Base-by-base conservation (phyloP, 1,139 yeast species). In the Hansenula lynferdii region DNA sequence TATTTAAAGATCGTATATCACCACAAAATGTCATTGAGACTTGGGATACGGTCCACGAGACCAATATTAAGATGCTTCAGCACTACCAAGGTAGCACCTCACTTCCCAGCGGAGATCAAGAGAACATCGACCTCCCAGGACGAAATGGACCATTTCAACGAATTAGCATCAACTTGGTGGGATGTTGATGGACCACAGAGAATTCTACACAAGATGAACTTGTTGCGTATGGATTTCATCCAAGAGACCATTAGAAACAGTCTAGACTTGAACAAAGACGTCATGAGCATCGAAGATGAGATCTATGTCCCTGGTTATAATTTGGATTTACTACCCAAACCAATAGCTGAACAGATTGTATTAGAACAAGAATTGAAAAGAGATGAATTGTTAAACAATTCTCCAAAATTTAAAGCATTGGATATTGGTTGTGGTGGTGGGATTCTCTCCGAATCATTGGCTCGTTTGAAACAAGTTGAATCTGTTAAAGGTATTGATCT, bases 381-480 rank as follows among this genome's bases (percentile, higher is more conserved):
- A 40, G 65, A 67, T 19, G 65, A 67, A 31, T 49, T 75, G 28
- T 57, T 70, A 32, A 43, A 49, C 5, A 50, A 54, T 0, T 49
- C 64, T 31, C 42, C 43, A 18, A 61, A 69, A 36, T 62, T 77
- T 38, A 61, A 63, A 12, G 90, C 80, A 1, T 64, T 92, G 43
- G 99, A 92, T 57, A 81, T 92, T 39, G 99, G 99, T 0, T 94
- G 98, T 57, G 99, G 99, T 18, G 99, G 98, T 8, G 99, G 99
- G 0, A 81, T 92, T 22, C 67, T 92, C 31, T 68, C 90, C 5
- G 99, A 92, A 57, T 80, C 95, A 1, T 62, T 92, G 58, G 96
- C 96, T 0, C 68, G 99, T 48, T 64, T 85, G 50, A 74, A 76
- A 9, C 75, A 71, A 45, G 77, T 87, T 8, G 62, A 69, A 9